A percentile compares a stretch with the other conserved stretches of the same genome.
Evolutionary conservation across 2,329 filamentous ascomycete genomes (phyloP).

Genomic region (Didymella keratinophila): DNA sequence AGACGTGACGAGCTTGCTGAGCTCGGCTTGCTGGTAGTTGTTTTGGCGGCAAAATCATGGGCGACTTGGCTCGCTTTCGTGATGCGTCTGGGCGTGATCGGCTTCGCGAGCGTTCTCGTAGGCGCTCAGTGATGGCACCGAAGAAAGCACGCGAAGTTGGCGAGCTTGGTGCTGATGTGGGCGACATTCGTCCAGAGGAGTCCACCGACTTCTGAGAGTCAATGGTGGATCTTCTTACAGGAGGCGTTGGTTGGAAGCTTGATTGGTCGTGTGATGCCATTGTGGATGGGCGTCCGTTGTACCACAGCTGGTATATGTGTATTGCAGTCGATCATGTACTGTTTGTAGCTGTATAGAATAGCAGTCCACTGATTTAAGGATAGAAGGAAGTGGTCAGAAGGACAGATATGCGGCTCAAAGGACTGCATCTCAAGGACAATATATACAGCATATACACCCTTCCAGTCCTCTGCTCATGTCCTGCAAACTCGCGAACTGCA

Average conservation of each 20-base stretch:
- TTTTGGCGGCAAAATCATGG: conserved; percentile 41
- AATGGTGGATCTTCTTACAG: conserved; percentile 41
- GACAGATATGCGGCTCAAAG: conserved; percentile 40
- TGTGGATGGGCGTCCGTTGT: conserved; percentile 2
- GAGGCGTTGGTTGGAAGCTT: conserved; percentile 41
- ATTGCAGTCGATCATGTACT: not conserved
- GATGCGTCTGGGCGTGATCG: conserved; percentile 35
- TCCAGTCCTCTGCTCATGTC: conserved; percentile 22
- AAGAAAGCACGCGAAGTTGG: conserved; percentile 48
- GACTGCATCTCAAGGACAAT: conserved; percentile 24
- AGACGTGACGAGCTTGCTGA: conserved; percentile 29
- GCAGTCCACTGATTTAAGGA: conserved; percentile 12
- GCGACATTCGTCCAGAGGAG: conserved; percentile 37
- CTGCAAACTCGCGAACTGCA: conserved; percentile 17
- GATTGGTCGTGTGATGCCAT: conserved; percentile 37
- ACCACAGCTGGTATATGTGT: not conserved
- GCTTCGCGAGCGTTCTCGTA: conserved; percentile 47
- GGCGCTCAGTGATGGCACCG: conserved; percentile 44
- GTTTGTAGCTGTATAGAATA: not conserved
- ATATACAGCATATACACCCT: conserved; percentile 25
- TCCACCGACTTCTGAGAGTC: conserved; percentile 39
- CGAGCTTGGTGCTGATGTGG: conserved; percentile 30
- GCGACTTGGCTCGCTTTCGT: conserved; percentile 44
- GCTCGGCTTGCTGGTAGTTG: conserved; percentile 26
- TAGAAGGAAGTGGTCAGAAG: conserved; percentile 20